Evolutionary conservation across 2,329 filamentous ascomycete genomes (phyloP), one percentile per base, ranked within the genome.

Genomic region (Fusarium multiceps): DNA sequence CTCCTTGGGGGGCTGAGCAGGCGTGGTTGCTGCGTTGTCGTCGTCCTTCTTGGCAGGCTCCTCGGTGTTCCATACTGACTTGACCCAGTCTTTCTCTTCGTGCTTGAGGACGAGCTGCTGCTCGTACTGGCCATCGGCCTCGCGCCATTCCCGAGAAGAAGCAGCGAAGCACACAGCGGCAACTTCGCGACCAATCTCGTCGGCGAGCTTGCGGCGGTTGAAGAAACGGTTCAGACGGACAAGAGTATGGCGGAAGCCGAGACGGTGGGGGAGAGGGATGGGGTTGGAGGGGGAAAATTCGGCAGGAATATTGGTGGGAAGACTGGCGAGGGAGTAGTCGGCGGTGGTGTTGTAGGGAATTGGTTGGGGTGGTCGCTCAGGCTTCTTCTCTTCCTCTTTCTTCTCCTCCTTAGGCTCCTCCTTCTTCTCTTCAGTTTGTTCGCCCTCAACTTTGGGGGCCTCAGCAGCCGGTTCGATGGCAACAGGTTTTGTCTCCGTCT

Each of bases 171-270:
- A 95, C 37, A 92, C 90, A 37, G 93, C 92, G 1, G 95, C 95
- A 20, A 97, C 93, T 69, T 98, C 90, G 43, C 93, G 90, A 54
- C 96, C 96, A 64, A 98, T 90, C 47, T 90, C 86, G 77, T 99
- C 95, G 68, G 95, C 95, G n/a, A 97, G 86, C 68, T 88, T 82
- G 56, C 96, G 91, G 66, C 91, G 90, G 79, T 91, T 97, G 65
- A 99, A 85, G 86, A 94, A 99, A 70, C 96, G 92, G 76, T 92
- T 92, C 65, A 98, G 85, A 64, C 96, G 91, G 70, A 90, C 92
- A 1, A 94, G 92, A 4, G 95, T 98, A 82, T 96, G 95, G 68
- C 92, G 83, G 84, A 99, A 97, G 64, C 96, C 96, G 30, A 99
- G 90, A 62, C 98, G 87, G 78, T 98, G 95, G 2, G 95, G 95